A percentile compares a stretch with the other conserved stretches of the same genome.
Conservation (phyloP, 192 early-diverging fungal genomes). For the Physocladia obscura region DNA sequence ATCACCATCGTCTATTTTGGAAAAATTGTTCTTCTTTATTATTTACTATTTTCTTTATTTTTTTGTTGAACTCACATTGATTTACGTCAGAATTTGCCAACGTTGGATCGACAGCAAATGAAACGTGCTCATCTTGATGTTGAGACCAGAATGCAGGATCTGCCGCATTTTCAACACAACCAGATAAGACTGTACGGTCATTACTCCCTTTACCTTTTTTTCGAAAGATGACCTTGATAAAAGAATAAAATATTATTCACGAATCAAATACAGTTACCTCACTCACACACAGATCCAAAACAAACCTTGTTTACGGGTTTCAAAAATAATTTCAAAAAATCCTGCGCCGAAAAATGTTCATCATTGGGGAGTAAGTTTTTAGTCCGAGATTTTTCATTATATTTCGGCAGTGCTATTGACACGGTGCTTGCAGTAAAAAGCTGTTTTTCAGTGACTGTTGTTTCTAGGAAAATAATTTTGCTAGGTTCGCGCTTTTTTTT, state of each 20-base stretch:
- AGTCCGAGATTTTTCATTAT: constrained; percentile 42
- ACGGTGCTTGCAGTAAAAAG: constrained; percentile 71
- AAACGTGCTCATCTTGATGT: constrained; percentile 29
- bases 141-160: constrained; percentile 32
- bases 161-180: neutral
- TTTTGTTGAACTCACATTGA: too few relatives aligned
- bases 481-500: constrained; percentile 39
- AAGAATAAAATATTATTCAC: neutral
- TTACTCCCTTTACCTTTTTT: constrained; percentile 15
- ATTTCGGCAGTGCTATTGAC: constrained; percentile 59
- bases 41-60: too few relatives aligned
- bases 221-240: constrained; percentile 29
- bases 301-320: constrained; percentile 42
- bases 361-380: constrained; percentile 82
- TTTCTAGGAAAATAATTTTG: constrained; percentile 22
- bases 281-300: neutral
- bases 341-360: constrained; percentile 68
- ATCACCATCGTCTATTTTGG: too few relatives aligned
- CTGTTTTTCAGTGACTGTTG: constrained; percentile 16
- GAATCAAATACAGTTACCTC: neutral
- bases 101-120: neutral
- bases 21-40: too few relatives aligned
- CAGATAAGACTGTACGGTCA: too few relatives aligned
- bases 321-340: constrained; percentile 59
- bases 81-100: too few relatives aligned